Evolutionary conservation across 1,284 basidiomycete genomes (phyloP).

Genomic region (Ceraceosorus bombacis): DNA sequence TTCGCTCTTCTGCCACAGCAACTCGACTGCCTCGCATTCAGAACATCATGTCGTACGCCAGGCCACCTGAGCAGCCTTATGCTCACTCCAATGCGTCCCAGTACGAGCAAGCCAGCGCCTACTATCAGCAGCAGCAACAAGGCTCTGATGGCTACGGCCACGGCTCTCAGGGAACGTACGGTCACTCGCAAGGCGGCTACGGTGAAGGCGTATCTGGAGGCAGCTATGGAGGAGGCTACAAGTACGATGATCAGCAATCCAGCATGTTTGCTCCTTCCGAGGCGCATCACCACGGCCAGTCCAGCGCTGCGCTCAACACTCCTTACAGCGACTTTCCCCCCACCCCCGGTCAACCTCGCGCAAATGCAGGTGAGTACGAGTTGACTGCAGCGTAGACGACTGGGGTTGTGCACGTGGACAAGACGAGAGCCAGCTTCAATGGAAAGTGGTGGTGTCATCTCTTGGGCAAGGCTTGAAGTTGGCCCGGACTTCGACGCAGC

Average conservation of each 20-base stretch:
- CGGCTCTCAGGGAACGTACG: constrained; percentile 5
- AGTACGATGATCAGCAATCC: not conserved
- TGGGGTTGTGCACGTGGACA: too few species aligned
- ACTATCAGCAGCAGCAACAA: constrained; percentile 2
- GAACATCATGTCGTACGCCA: constrained; percentile 29
- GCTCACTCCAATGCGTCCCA: constrained; percentile 42
- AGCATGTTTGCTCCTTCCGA: not conserved
- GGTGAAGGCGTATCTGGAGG: not conserved
- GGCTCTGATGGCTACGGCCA: not conserved
- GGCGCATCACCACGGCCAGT: not conserved
- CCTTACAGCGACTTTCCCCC: not conserved
- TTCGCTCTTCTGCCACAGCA: too few species aligned
- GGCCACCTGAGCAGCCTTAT: constrained; percentile 37
- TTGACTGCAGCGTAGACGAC: not conserved
- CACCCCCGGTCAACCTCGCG: not conserved
- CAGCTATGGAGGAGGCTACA: not conserved
- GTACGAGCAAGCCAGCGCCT: constrained; percentile 31
- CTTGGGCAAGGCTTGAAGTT: too few species aligned
- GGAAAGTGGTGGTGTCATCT: too few species aligned
- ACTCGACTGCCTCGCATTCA: too few species aligned
- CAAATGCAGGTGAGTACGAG: not conserved
- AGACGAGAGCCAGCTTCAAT: too few species aligned
- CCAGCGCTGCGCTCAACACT: not conserved
- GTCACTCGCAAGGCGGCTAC: constrained; percentile 2
- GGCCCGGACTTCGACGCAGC: too few species aligned